phyloP scores from a whole-genome alignment of 1,284 basidiomycete species.

The Entoloma clypeatum region DNA sequence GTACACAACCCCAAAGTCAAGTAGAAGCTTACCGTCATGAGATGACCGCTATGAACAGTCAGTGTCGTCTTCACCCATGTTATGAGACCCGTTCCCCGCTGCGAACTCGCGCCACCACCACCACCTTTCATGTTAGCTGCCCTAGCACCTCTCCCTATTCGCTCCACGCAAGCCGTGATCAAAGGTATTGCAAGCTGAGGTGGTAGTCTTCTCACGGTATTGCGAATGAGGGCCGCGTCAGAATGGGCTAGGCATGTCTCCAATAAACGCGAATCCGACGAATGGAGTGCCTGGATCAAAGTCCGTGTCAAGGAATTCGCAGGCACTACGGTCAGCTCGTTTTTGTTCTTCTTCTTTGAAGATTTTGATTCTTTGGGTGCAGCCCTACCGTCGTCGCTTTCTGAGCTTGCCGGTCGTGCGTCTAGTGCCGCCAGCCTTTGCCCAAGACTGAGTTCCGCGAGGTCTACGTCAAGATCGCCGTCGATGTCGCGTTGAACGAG shows the following conservation, averaged over 20 bases:
- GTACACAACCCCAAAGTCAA: background rate
- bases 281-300: slow-evolving; percentile 95
- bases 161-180: slow-evolving; percentile 86
- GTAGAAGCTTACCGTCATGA: slow-evolving; percentile 78
- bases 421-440: slow-evolving; percentile 76
- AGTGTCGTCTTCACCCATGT: slow-evolving; percentile 90
- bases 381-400: slow-evolving; percentile 47
- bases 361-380: slow-evolving; percentile 22
- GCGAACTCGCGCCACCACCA: slow-evolving; percentile 80
- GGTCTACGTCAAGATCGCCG: slow-evolving; percentile 74
- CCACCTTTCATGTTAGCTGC: slow-evolving; percentile 74
- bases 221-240: slow-evolving; percentile 76
- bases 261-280: slow-evolving; percentile 84
- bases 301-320: slow-evolving; percentile 91
- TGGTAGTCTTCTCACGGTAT: slow-evolving; percentile 86
- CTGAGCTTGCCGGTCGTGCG: slow-evolving; percentile 31
- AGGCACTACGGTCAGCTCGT: slow-evolving; percentile 53
- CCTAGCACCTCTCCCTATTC: slow-evolving; percentile 77
- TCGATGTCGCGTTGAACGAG: slow-evolving; percentile 48
- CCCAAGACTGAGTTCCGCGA: slow-evolving; percentile 87
- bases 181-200: slow-evolving; percentile 88
- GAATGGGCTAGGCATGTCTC: slow-evolving; percentile 89
- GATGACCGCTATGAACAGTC: slow-evolving; percentile 84
- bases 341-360: slow-evolving; percentile 32
- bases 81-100: slow-evolving; percentile 80